Evolutionary conservation across 305 asterid genomes (phyloP), one percentile per base, ranked within the genome.

Genomic region (Ilex paraguariensis): DNA sequence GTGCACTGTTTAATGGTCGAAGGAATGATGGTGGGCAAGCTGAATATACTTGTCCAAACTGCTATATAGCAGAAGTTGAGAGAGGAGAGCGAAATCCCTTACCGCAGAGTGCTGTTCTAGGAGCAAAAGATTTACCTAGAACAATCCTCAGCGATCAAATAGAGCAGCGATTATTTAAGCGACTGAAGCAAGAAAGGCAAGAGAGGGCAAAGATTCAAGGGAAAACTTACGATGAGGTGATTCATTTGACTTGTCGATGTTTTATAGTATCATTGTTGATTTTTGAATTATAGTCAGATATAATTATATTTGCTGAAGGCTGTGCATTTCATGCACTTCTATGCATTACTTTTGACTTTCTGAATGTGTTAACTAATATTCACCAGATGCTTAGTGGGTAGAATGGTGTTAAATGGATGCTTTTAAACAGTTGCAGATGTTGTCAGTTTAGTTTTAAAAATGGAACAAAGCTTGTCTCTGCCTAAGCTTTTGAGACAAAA

Each of bases 11-110:
- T 71, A 93, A 93, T 71, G 98, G 98, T 81, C 82, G 95, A 80
- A 90, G 97, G 73, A 92, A 92, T 83, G 94, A 87, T 67, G 92
- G 96, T 56, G 97, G 98, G 67, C 94, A 87, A 77, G 98, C 98
- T 45, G 98, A 92, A 75, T 93, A 93, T 77, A 93, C 97, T 66
- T 93, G 98, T 79, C 98, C 98, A 56, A 93, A 90, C 79, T 93
- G 98, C 85, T 93, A 93, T 63, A 67, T 87, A 57, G 70, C 56
- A 67, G 98, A 92, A 82, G 83, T 90, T 76, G 98, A 93, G 75
- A 79, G 79, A 67, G 98, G 97, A 62, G 96, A 90, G 70, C 94
- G 97, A 17, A 71, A 56, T 56, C 97, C 96, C 52, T 79, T 87
- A 62, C 92, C 91, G 0, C 95, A 86, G 62, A 90, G 88, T 79